A percentile compares a stretch with the other conserved stretches of the same genome.
phyloP scores from a whole-genome alignment of 257 asterid species.

The Plantago ovata region DNA sequence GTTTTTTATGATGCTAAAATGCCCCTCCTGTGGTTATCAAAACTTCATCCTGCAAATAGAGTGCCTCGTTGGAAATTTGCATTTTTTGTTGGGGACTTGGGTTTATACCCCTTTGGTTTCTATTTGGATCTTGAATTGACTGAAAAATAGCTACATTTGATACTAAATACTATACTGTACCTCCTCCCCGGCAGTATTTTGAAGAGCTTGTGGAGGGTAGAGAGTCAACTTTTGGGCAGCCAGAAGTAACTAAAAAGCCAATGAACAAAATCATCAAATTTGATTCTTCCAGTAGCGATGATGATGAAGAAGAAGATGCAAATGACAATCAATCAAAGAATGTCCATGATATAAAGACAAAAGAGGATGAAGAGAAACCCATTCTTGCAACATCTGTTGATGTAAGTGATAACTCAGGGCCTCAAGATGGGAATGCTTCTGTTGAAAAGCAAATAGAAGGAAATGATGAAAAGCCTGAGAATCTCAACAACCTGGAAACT shows the following conservation, averaged over 20 bases:
- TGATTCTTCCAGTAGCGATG: slow-evolving; percentile 54
- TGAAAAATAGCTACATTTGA: not conserved
- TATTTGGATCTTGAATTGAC: slow-evolving; percentile 15
- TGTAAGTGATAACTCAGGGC: slow-evolving; percentile 23
- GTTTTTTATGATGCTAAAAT: no score
- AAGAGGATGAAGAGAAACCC: slow-evolving; percentile 23
- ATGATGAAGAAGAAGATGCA: slow-evolving; percentile 32
- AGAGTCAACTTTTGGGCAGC: slow-evolving; percentile 29
- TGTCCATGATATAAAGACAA: slow-evolving; percentile 14
- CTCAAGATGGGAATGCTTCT: slow-evolving; percentile 33
- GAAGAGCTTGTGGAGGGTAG: slow-evolving; percentile 78
- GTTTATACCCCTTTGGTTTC: not conserved
- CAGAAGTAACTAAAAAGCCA: slow-evolving; percentile 42
- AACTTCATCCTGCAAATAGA: no score
- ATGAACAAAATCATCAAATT: slow-evolving; percentile 74
- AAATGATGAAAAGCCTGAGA: slow-evolving; percentile 33
- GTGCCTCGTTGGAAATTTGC: no score
- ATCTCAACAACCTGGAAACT: slow-evolving; percentile 33
- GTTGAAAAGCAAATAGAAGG: slow-evolving; percentile 31
- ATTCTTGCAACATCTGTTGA: slow-evolving; percentile 23
- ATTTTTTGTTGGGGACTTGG: not conserved
- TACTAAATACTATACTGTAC: slow-evolving; percentile 7
- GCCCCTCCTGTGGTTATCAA: no score
- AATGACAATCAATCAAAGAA: slow-evolving; percentile 32
- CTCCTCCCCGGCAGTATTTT: slow-evolving; percentile 52